Evolutionary conservation across 352 stramenopile species (phyloP), one percentile per base, ranked within the genome.

Genomic region (Pythium phragmitis): DNA sequence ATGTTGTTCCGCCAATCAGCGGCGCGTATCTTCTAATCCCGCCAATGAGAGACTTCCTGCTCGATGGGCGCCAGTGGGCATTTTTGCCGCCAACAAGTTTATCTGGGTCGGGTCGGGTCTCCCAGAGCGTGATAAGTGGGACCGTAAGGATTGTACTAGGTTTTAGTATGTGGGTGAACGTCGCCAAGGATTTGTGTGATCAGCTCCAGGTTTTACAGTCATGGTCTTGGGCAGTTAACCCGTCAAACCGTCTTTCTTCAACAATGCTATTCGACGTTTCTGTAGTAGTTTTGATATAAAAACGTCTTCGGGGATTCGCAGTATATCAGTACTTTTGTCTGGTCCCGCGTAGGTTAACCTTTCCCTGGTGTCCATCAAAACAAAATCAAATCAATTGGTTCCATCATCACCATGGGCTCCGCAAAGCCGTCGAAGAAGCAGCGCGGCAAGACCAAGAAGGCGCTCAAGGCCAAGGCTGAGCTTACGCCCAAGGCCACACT

Each of bases 351-450:
- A 62, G 41, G 43, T 62, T 62, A 54, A 62, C 56, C 43, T 62
- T 34, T 62, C 23, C 28, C 16, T 62, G 51, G 51, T 57, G 34
- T 36, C 45, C 56, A 62, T 54, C 43, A 48, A 47, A 50, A 28
- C 12, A 26, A 39, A 28, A 28, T 5, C 21, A 21, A 21, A 21
- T 21, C 21, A 21, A 21, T 21, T 21, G 21, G 21, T 21, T 21
- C 42, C 23, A 23, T 33, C 17, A 60, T 50, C 43, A 56, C 26
- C 50, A 91, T 90, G 80, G 69, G 47, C 23, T 68, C 72, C 28
- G 60, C 69, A 8, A 92, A 89, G 64, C 80, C 71, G 47, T 92
- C 82, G 21, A 89, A 92, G 79, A 92, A 92, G 73, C 80, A 90
- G 68, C 80, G 82, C 47, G 79, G 79, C 60, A 90, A 90, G 76